Base-by-base conservation (phyloP, 192 early-diverging fungal genomes). In the Lobosporangium transversale region DNA sequence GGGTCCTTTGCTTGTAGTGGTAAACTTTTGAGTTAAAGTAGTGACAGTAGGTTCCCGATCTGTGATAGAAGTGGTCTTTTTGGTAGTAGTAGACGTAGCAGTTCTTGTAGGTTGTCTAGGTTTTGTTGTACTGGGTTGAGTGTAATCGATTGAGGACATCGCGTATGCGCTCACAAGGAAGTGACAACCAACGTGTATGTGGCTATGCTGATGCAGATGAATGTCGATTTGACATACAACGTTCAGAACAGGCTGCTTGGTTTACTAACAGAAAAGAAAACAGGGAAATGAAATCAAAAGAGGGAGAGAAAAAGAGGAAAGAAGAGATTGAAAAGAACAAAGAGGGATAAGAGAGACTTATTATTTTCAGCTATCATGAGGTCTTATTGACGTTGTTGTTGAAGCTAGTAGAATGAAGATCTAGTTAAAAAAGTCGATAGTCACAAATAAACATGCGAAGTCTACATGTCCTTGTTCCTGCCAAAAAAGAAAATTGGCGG, bases 191-290 rank as follows among this genome's bases (percentile, higher is more conserved):
- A n/a, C n/a, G n/a, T n/a, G n/a, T n/a, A n/a, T n/a, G n/a, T n/a
- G n/a, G n/a, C n/a, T n/a, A n/a, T n/a, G n/a, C n/a, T n/a, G n/a
- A n/a, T n/a, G n/a, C n/a, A n/a, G n/a, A n/a, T n/a, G n/a, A n/a
- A n/a, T n/a, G n/a, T n/a, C n/a, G n/a, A n/a, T n/a, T n/a, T n/a
- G n/a, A n/a, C n/a, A n/a, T n/a, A n/a, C n/a, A n/a, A n/a, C n/a
- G 37, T 7, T 10, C 14, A 40, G 37, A 40, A 40, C 37, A 40
- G 37, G 37, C n/a, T n/a, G n/a, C n/a, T 10, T 7, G 14, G 37
- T 40, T 7, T 40, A 40, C 37, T 40, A n/a, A 49, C 6, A 49
- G 47, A 8, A 23, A 49, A 49, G 47, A 49, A 49, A 49, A 49
- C n/a, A 15, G 47, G 47, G 20, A 7, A 49, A n/a, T 6, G 47